Evolutionary conservation across 2,329 filamentous ascomycete species (phyloP), one percentile per base, ranked within the genome.

Genomic region (Cadophora gregata): DNA sequence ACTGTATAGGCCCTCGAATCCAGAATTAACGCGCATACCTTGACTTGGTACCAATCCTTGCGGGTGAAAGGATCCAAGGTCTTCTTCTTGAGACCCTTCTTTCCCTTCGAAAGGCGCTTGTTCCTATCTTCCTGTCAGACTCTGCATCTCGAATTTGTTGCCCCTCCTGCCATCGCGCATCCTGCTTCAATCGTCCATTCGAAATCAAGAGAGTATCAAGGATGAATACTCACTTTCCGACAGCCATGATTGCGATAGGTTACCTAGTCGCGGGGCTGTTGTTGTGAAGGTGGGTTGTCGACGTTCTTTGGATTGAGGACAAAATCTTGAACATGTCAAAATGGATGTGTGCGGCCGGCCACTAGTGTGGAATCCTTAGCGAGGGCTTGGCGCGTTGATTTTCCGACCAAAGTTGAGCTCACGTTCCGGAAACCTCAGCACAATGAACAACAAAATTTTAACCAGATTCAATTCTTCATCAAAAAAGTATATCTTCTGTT

Each of bases 51-150:
- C 93, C 96, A 98, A 83, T 98, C 96, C 89, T 99, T 99, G 82
- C 95, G 92, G 80, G 94, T 89, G 88, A 98, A 98, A 80, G 96
- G 95, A 84, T 99, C 96, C 78, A 91, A 86, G 80, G 94, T 95
- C 87, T 95, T 95, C 95, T 99, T 98, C 93, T 98, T 98, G 82
- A 98, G 88, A 84, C 96, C 95, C 90, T 99, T 99, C 93, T 98
- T 99, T 87, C 96, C 96, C 90, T 99, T 99, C 76, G 96, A 98
- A 87, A 99, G 90, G 89, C 96, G 93, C 93, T 99, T 99, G 91
- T 99, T 99, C 93, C 91, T 93, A 66, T 73, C 59, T 53, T 73
- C 48, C 64, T 71, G 75, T 78, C 70, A 78, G 76, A 75, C 56
- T 51, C 47, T 61, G 59, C 47, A 65, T 66, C 65, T 62, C 53